Conservation (phyloP, 768 basidiomycete species). For the Lepiota subincarnata region DNA sequence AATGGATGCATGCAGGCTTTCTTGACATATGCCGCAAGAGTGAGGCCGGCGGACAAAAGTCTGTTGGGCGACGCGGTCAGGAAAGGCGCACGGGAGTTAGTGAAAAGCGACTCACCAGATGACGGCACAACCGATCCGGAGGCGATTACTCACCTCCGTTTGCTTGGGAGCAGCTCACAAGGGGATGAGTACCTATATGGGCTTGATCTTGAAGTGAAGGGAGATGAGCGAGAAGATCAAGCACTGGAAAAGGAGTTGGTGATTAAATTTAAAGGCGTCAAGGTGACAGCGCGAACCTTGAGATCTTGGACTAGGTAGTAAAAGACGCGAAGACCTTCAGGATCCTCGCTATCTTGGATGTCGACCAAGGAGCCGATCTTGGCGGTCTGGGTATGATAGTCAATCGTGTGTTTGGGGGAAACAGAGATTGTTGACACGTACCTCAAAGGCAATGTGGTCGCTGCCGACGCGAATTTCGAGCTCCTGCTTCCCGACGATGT, state of each 20-base stretch:
- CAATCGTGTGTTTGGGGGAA: neutral
- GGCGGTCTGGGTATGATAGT: slow-evolving; percentile 62
- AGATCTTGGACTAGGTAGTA: slow-evolving; percentile 99
- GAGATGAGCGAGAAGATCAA: slow-evolving; percentile 97
- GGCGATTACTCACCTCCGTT: slow-evolving; percentile 13
- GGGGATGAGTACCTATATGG: slow-evolving; percentile 52
- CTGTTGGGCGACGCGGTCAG: neutral
- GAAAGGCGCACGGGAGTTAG: neutral
- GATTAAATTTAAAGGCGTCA: neutral
- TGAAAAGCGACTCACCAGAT: slow-evolving; percentile 10
- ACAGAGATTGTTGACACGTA: slow-evolving; percentile 27
- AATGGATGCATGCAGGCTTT: slow-evolving; percentile 36
- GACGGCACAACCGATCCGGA: slow-evolving; percentile 15
- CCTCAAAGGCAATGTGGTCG: slow-evolving; percentile 97
- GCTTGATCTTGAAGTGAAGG: slow-evolving; percentile 99
- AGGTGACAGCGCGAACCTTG: slow-evolving; percentile 51
- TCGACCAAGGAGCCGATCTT: slow-evolving; percentile 98
- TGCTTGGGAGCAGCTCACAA: neutral
- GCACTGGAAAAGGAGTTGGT: slow-evolving; percentile 52
- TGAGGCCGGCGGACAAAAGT: slow-evolving; percentile 9
- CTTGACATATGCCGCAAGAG: slow-evolving; percentile 27
- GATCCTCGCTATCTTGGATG: slow-evolving; percentile 95
- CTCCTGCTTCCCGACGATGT: slow-evolving; percentile 98
- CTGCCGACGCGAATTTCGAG: slow-evolving; percentile 92
- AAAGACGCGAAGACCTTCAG: slow-evolving; percentile 95